These are phyloP conservation scores for Tricholoma saponaceum DNA, from an alignment of 768 basidiomycete genomes.

Conservation along the genomic window DNA sequence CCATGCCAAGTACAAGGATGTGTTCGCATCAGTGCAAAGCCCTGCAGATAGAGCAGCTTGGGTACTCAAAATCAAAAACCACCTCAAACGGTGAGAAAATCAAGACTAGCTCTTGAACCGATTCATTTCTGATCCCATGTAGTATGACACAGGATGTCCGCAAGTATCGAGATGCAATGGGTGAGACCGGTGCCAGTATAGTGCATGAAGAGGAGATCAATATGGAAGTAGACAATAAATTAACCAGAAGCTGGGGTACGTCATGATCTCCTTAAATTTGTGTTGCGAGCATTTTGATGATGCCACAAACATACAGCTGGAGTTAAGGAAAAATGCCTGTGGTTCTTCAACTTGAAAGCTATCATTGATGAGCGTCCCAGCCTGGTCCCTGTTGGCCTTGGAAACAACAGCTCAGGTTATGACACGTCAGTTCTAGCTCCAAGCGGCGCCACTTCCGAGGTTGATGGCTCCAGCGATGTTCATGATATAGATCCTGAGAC, in stretches of 20 bases:
- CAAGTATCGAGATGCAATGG: neutral
- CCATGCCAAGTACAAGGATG: no score
- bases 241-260: neutral
- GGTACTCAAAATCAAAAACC: no score
- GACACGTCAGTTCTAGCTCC: no score
- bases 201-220: neutral
- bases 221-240: neutral
- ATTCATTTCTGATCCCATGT: no score
- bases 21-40: no score
- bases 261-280: neutral
- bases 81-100: no score
- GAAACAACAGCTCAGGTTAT: neutral
- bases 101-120: no score
- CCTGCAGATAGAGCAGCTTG: no score
- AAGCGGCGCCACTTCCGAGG: no score
- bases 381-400: neutral
- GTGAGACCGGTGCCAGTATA: neutral
- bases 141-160: neutral
- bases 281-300: neutral
- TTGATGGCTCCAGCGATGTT: neutral
- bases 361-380: neutral
- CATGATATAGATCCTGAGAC: neutral
- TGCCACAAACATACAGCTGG: neutral
- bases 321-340: neutral
- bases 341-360: neutral